phyloP scores from a whole-genome alignment of 768 basidiomycete species.

The Daedaleopsis nitida region DNA sequence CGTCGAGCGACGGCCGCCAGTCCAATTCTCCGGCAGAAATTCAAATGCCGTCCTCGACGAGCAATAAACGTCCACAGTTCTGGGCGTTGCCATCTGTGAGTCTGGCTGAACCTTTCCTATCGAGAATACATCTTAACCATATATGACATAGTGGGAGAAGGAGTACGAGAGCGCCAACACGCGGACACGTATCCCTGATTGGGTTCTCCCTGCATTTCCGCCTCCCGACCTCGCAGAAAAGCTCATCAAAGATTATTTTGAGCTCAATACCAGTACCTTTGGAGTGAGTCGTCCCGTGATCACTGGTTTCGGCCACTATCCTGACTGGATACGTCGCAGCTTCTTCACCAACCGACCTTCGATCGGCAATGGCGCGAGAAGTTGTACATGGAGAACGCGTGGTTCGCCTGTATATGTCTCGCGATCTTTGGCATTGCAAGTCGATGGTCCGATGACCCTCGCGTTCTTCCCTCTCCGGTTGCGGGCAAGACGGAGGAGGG shows the following conservation, averaged over 20 bases:
- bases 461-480: slow-evolving; percentile 25
- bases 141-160: slow-evolving; percentile 22
- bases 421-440: slow-evolving; percentile 32
- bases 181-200: slow-evolving; percentile 18
- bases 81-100: slow-evolving; percentile 63
- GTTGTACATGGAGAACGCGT: slow-evolving; percentile 25
- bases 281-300: slow-evolving; percentile 36
- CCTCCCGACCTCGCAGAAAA: slow-evolving; percentile 56
- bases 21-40: slow-evolving; percentile 15
- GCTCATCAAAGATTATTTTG: slow-evolving; percentile 73
- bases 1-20: slow-evolving; percentile 23
- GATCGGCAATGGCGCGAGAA: slow-evolving; percentile 23
- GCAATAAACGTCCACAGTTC: slow-evolving; percentile 42
- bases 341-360: slow-evolving; percentile 26
- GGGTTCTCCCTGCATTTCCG: slow-evolving; percentile 53
- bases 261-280: slow-evolving; percentile 54
- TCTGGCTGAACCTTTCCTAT: background rate
- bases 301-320: slow-evolving; percentile 53
- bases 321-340: background rate
- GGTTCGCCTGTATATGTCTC: slow-evolving; percentile 35
- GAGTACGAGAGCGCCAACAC: slow-evolving; percentile 45
- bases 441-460: slow-evolving; percentile 29
- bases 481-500: slow-evolving; percentile 24
- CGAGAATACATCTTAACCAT: background rate
- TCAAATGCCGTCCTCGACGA: slow-evolving; percentile 21